Evolutionary conservation across 139 green algal species (phyloP), one percentile per base, ranked within the genome.

Genomic region (Penium margaritaceum): DNA sequence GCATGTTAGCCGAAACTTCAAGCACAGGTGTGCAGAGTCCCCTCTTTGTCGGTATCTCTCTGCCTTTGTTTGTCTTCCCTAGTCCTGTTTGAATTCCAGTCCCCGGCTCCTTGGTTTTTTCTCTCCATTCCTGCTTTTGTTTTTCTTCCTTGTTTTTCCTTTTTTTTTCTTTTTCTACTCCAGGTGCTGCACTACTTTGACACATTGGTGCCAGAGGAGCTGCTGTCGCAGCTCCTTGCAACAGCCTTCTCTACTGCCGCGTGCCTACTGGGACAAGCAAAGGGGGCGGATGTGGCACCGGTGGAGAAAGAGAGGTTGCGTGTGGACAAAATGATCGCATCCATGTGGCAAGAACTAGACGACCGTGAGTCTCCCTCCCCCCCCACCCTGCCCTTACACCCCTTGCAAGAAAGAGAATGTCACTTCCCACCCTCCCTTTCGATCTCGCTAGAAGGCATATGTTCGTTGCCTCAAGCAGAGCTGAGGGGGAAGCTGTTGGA

Each of bases 151-250:
- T 5, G 32, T 34, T 33, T 35, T 2, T 21, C 55, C 30, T 33
- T 0, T 67, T 62, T 15, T 74, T 2, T 27, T 77, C 43, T 55
- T 78, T 19, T 2, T 70, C 30, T 19, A n/a, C 1, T 2, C 15
- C 73, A 80, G 73, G 70, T 74, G 29, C 24, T 80, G 35, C 73
- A 80, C 63, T 80, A 80, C 43, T 33, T 80, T 9, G 73, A 80
- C n/a, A 76, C 73, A 34, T 33, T 80, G 21, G 33, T 78, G 2
- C 73, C 64, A 3, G 15, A 75, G 32, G 72, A 79, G 33, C 64
- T 80, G 64, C 51, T 80, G 24, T 19, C 36, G 24, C 73, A 80
- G 73, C 19, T 80, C 34, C 64, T 80, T 17, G 38, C 27, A 12
- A 73, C 36, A 9, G n/a, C 66, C 39, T 76, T 77, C 62, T 34